Percentiles rank a stretch among this genome's conserved stretches.
Conservation (phyloP, 805 yeast species). For the Vanderwaltozyma tropicalis region DNA sequence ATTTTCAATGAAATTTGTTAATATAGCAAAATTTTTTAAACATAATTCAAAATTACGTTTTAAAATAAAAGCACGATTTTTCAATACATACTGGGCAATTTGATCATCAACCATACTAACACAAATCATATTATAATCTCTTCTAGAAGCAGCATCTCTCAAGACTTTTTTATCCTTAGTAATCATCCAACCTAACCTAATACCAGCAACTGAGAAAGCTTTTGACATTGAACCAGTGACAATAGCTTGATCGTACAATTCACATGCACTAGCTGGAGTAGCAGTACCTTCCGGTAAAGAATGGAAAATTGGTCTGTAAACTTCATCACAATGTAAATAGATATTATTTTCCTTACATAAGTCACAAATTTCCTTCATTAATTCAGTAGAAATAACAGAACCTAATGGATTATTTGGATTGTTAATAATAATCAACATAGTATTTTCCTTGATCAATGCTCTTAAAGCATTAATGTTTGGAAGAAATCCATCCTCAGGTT, state of each 20-base stretch:
- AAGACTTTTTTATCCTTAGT: slow-evolving; percentile 27
- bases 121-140: slow-evolving; percentile 44
- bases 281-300: slow-evolving; percentile 16
- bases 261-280: slow-evolving; percentile 33
- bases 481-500: slow-evolving; percentile 27
- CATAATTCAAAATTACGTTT: slow-evolving; percentile 34
- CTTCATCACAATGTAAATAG: slow-evolving; percentile 41
- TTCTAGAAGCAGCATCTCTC: slow-evolving; percentile 28
- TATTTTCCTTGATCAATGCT: slow-evolving; percentile 27
- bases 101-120: slow-evolving; percentile 39
- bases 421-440: slow-evolving; percentile 38
- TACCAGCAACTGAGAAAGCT: slow-evolving; percentile 44
- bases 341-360: slow-evolving; percentile 29
- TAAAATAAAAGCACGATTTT: slow-evolving; percentile 28
- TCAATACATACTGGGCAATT: slow-evolving; percentile 35
- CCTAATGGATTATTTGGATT: slow-evolving; percentile 40
- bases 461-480: slow-evolving; percentile 31
- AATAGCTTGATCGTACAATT: slow-evolving; percentile 34
- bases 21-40: slow-evolving; percentile 26
- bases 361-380: slow-evolving; percentile 29
- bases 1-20: slow-evolving; percentile 28
- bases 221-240: slow-evolving; percentile 45
- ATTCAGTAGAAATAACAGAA: slow-evolving; percentile 29
- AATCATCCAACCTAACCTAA: slow-evolving; percentile 44
- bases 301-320: slow-evolving; percentile 44